Evolutionary conservation across 140 eudicot species (phyloP).

Genomic region (Cichorium intybus): DNA sequence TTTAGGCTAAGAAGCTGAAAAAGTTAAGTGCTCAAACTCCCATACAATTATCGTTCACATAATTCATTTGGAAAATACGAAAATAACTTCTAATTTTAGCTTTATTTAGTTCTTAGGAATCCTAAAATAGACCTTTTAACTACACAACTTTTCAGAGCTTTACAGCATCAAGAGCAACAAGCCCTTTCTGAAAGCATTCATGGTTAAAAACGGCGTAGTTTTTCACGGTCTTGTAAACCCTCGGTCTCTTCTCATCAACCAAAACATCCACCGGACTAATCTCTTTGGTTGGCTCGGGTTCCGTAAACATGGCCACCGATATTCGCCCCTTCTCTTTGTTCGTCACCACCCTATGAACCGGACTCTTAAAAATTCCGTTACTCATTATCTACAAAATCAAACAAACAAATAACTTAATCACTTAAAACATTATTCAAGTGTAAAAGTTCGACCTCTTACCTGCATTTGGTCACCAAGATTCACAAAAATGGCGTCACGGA

Average conservation of each 20-base stretch:
- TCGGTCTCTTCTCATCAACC: slow-evolving; percentile 44
- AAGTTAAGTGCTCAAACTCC: too few species aligned
- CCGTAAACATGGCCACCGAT: slow-evolving; percentile 43
- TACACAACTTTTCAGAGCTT: slow-evolving; percentile 14
- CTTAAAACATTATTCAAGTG: too few species aligned
- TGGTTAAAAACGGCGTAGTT: slow-evolving; percentile 33
- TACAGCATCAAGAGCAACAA: slow-evolving; percentile 44
- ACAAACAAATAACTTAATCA: neutral
- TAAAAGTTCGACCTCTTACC: too few species aligned
- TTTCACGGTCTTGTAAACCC: slow-evolving; percentile 40
- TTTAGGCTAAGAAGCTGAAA: too few species aligned
- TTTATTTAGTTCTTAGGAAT: neutral
- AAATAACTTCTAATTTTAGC: neutral
- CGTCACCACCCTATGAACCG: slow-evolving; percentile 62
- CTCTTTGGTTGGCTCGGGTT: slow-evolving; percentile 35
- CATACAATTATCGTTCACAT: too few species aligned
- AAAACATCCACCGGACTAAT: slow-evolving; percentile 49
- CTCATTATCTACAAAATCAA: slow-evolving; percentile 52
- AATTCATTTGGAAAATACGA: neutral
- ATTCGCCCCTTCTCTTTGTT: slow-evolving; percentile 44
- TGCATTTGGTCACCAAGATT: slow-evolving; percentile 65
- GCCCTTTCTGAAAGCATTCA: slow-evolving; percentile 41
- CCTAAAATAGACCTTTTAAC: neutral
- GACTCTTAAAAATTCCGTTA: slow-evolving; percentile 71
- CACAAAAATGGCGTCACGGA: slow-evolving; percentile 49